Evolutionary conservation across 148 eudicot genomes (phyloP), one percentile per base, ranked within the genome.

Genomic region (Fagopyrum esculentum): DNA sequence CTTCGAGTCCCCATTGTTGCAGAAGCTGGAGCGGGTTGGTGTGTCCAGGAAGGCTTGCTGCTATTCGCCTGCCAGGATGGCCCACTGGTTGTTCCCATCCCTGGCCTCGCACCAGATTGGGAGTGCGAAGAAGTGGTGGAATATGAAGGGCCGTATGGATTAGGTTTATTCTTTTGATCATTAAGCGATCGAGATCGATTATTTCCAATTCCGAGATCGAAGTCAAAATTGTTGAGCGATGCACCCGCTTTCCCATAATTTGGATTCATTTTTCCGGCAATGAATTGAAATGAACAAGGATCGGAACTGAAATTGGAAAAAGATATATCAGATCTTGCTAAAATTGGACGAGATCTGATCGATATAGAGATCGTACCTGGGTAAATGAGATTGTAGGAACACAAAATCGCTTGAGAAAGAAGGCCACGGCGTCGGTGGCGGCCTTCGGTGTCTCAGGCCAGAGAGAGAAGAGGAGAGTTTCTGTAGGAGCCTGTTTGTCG

Each of bases 191-290:
- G 75, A 11, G 92, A 63, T 2, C 84, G 82, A 72, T 81, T 82
- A 12, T 90, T 82, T 48, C 88, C 86, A 43, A 93, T 64, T 5
- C 93, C 93, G 6, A 93, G 76, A 89, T 92, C 97, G 77, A 92
- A 92, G 81, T 92, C 90, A 8, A 57, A 57, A 57, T 57, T 57
- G 81, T 80, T 82, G 4, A 81, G 50, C 6, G 84, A 59, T 50
- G 79, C 66, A 44, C 76, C 80, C 49, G 83, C 56, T 80, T 81
- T 87, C 0, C 86, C 85, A 63, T 82, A 87, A 85, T 89, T 87
- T 45, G 97, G 87, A 78, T 89, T 91, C 97, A 89, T 91, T 30
- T 9, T 63, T 11, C 69, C 43, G 69, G n/a, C 45, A 13, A 63
- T 4, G 69, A 59, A 63, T 30, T 45, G 5, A 63, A 35, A 63